Conservation (phyloP, 2,329 filamentous ascomycete species). For the Fonsecaea monophora region DNA sequence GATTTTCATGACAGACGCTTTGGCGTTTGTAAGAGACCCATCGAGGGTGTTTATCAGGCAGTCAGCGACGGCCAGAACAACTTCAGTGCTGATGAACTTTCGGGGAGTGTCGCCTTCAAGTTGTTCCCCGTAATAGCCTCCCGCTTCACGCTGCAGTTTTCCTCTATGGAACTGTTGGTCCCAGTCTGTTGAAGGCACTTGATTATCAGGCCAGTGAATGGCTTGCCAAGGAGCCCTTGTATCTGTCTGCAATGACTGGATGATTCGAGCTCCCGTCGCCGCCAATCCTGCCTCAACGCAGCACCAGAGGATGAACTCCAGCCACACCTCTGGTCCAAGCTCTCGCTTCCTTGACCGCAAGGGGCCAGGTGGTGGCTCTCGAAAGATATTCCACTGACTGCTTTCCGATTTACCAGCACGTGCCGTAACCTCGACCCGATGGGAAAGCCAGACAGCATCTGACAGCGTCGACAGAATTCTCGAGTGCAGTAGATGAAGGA, state of each 20-base stretch:
- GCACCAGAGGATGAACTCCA: conserved; percentile 59
- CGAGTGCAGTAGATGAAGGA: conserved; percentile 52
- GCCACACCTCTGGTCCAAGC: conserved; percentile 56
- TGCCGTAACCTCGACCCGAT: conserved; percentile 49
- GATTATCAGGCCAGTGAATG: conserved; percentile 47
- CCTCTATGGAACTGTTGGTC: conserved; percentile 28
- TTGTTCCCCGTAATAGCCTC: conserved; percentile 34
- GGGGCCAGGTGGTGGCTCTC: conserved; percentile 48
- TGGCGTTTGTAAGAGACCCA: conserved; percentile 39
- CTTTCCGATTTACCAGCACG: conserved; percentile 47
- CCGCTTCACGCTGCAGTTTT: conserved; percentile 28
- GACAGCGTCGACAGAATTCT: conserved; percentile 56
- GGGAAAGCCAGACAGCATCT: conserved; percentile 54
- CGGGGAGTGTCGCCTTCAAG: conserved; percentile 51
- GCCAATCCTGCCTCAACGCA: conserved; percentile 56
- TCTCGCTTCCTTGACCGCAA: conserved; percentile 52
- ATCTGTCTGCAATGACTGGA: conserved; percentile 45
- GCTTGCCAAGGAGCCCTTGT: conserved; percentile 48
- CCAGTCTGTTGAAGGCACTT: conserved; percentile 30
- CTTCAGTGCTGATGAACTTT: conserved; percentile 64
- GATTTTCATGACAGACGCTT: conserved; percentile 10
- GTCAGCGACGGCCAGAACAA: conserved; percentile 63
- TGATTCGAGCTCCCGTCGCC: conserved; percentile 50
- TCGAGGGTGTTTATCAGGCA: conserved; percentile 58
- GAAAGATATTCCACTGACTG: conserved; percentile 33